These are phyloP conservation scores for Amaranthus tricolor DNA, from an alignment of 179 eudicot species.

Conservation along the genomic window DNA sequence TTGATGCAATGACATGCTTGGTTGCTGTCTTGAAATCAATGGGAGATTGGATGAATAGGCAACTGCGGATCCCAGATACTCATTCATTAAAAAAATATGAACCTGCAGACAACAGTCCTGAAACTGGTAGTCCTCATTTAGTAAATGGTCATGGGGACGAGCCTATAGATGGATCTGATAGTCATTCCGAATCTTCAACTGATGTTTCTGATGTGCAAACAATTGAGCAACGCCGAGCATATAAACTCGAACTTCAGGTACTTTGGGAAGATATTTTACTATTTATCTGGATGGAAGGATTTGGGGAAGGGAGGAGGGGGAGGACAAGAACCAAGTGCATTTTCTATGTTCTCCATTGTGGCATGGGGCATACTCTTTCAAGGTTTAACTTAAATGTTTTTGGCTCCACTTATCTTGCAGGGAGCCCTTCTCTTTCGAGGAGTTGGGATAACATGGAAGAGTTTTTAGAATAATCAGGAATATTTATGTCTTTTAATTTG, in stretches of 20 bases:
- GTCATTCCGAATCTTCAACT: constrained; percentile 69
- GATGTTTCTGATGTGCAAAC: constrained; percentile 85
- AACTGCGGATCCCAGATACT: constrained; percentile 85
- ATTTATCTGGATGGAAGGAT: background rate
- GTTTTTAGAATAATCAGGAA: background rate
- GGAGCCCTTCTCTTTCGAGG: background rate
- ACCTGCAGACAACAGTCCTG: constrained; percentile 48
- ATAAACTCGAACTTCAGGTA: constrained; percentile 99
- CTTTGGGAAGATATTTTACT: background rate
- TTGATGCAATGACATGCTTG: constrained; percentile 95
- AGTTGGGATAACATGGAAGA: background rate
- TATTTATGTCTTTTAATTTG: background rate
- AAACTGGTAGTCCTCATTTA: constrained; percentile 44
- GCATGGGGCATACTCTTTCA: no score
- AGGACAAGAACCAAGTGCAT: background rate
- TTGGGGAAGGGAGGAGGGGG: background rate
- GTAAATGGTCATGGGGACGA: constrained; percentile 78
- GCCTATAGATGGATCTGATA: constrained; percentile 69
- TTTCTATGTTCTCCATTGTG: background rate
- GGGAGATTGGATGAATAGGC: constrained; percentile 98
- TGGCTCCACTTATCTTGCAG: no score
- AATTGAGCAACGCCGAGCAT: constrained; percentile 97
- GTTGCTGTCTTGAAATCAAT: constrained; percentile 82
- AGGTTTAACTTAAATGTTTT: no score
- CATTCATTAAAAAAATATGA: constrained; percentile 57